Conservation (phyloP, 805 yeast genomes). For the Monosporozyma servazzii region DNA sequence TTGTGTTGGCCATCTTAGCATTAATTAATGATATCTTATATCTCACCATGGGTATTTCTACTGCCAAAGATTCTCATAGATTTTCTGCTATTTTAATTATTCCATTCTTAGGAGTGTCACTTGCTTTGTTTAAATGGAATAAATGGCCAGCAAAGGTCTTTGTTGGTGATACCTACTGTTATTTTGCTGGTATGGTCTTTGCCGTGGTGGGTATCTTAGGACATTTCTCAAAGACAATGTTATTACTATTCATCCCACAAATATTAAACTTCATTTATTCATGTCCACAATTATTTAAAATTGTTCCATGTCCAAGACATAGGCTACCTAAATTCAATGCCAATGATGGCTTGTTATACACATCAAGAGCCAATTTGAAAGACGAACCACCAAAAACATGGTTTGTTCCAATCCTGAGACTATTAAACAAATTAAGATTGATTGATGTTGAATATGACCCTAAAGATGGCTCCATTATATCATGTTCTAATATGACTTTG, state of each 20-base stretch:
- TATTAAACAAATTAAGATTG: constrained; percentile 42
- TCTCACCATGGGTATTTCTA: constrained; percentile 39
- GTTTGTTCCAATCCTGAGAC: constrained; percentile 30
- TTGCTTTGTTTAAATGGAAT: constrained; percentile 67
- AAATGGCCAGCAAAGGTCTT: constrained; percentile 90
- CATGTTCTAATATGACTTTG: constrained; percentile 75
- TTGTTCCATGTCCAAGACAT: constrained; percentile 94
- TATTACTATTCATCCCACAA: constrained; percentile 83
- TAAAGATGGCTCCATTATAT: constrained; percentile 20
- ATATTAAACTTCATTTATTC: constrained; percentile 84
- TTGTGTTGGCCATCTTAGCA: constrained; percentile 63
- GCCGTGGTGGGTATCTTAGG: constrained; percentile 95
- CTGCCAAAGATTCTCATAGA: constrained; percentile 73
- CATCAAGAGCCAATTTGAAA: constrained; percentile 47
- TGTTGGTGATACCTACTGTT: constrained; percentile 97
- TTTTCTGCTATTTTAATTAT: constrained; percentile 70
- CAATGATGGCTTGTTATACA: constrained; percentile 63
- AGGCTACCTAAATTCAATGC: constrained; percentile 73
- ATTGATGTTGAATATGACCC: constrained; percentile 35
- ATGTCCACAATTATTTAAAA: constrained; percentile 78
- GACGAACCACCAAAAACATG: constrained; percentile 28
- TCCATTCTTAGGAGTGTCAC: constrained; percentile 80
- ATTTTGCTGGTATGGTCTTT: constrained; percentile 97
- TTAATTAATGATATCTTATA: constrained; percentile 72
- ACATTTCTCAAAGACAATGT: constrained; percentile 87